phyloP scores from a whole-genome alignment of 2,329 filamentous ascomycete species.

The Aspergillus alliaceus region DNA sequence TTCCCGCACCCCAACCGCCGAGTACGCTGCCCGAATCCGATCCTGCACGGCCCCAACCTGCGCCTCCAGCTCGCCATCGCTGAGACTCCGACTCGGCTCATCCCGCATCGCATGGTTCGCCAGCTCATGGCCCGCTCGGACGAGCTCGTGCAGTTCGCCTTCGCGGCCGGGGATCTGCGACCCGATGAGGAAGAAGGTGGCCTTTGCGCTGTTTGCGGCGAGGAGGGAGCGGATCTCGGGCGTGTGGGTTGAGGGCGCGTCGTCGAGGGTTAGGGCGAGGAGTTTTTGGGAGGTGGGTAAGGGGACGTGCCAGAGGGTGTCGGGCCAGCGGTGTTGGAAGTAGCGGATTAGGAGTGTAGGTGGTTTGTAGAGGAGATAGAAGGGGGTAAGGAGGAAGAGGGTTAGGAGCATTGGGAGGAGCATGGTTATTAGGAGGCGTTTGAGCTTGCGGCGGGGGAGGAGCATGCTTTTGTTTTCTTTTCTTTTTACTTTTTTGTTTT shows the following conservation, averaged over 20 bases:
- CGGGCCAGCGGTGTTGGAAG: conserved; percentile 70
- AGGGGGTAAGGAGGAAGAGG: conserved; percentile 31
- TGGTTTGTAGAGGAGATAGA: conserved; percentile 80
- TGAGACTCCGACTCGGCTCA: conserved; percentile 67
- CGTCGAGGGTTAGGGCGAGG: conserved; percentile 83
- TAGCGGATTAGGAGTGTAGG: conserved; percentile 69
- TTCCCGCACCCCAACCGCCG: conserved; percentile 27
- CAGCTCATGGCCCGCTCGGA: conserved; percentile 68
- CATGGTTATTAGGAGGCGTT: conserved; percentile 30
- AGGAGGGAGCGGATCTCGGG: conserved; percentile 68
- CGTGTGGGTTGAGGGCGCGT: conserved; percentile 75
- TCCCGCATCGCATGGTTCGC: conserved; percentile 90
- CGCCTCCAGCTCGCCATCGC: conserved; percentile 56
- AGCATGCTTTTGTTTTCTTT: conserved; percentile 2
- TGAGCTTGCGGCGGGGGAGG: conserved; percentile 18
- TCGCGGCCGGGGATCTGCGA: conserved; percentile 65
- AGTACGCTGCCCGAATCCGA: conserved; percentile 60
- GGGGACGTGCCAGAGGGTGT: conserved; percentile 72
- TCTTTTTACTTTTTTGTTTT: too few relatives aligned
- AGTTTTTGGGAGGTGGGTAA: conserved; percentile 57
- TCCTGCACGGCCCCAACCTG: conserved; percentile 67
- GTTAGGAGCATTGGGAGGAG: conserved; percentile 37
- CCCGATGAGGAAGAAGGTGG: conserved; percentile 89
- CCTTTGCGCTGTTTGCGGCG: conserved; percentile 64
- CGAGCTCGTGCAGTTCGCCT: conserved; percentile 56